A percentile compares a stretch with the other conserved stretches of the same genome.
These are phyloP conservation scores for Pseudocercospora pini-densiflorae DNA, from an alignment of 2,329 filamentous ascomycete species.

Conservation along the genomic window DNA sequence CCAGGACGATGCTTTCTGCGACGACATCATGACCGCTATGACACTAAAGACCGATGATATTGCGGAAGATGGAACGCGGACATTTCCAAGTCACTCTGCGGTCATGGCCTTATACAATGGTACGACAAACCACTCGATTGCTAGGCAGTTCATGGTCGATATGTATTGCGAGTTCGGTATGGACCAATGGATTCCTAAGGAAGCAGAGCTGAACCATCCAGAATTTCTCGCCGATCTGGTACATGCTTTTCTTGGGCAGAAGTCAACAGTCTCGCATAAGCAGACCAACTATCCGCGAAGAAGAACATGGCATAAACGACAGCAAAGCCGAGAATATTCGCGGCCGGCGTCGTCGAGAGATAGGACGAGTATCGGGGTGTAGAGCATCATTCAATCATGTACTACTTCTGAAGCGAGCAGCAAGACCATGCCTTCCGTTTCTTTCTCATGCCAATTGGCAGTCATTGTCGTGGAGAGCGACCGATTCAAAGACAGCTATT, in stretches of 20 bases:
- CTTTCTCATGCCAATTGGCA: background rate
- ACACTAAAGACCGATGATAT: constrained; percentile 28
- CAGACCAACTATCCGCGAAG: constrained; percentile 25
- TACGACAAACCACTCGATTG: constrained; percentile 22
- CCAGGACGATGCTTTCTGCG: constrained; percentile 26
- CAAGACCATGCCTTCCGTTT: background rate
- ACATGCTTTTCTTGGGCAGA: constrained; percentile 21
- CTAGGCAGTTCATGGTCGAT: constrained; percentile 25
- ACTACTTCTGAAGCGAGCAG: background rate
- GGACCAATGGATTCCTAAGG: constrained; percentile 31
- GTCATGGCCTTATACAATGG: constrained; percentile 29
- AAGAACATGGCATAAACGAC: constrained; percentile 26
- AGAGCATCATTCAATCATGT: background rate
- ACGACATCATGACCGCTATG: constrained; percentile 30
- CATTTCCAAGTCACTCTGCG: constrained; percentile 26
- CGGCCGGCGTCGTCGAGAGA: constrained; percentile 14
- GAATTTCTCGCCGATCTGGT: constrained; percentile 29
- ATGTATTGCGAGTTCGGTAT: constrained; percentile 29
- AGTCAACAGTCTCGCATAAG: constrained; percentile 21
- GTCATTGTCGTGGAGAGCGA: background rate
- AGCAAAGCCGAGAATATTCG: constrained; percentile 22
- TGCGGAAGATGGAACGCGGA: constrained; percentile 25
- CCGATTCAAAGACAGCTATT: too few species aligned
- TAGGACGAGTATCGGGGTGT: background rate
- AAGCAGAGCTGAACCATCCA: constrained; percentile 23